Evolutionary conservation across 78 protist genomes (phyloP).

Genomic region (Pelomyxa schiedti): DNA sequence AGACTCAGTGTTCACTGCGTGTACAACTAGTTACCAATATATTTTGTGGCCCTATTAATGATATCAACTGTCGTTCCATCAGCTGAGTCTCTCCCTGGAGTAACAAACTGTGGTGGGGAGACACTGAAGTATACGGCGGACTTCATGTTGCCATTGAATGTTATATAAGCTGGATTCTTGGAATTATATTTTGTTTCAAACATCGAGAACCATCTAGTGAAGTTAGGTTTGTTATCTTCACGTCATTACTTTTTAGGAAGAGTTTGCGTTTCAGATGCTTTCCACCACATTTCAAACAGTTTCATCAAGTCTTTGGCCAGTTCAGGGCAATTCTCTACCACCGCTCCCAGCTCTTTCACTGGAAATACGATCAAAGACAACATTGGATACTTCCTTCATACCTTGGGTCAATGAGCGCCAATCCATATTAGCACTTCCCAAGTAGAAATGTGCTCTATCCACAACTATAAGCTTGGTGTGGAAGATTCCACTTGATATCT

Average conservation of each 20-base stretch:
- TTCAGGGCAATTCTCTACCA: conserved; percentile 31
- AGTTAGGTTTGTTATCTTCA: background rate
- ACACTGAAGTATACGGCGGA: conserved; percentile 23
- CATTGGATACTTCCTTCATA: too few relatives aligned
- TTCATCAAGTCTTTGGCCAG: conserved; percentile 39
- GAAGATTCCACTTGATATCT: conserved; percentile 27
- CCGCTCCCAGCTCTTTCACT: conserved; percentile 75
- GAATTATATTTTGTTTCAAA: conserved; percentile 9
- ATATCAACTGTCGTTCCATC: conserved; percentile 32
- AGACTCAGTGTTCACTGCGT: too few relatives aligned
- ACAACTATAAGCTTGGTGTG: conserved; percentile 34
- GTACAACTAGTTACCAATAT: conserved; percentile 18
- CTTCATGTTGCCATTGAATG: conserved; percentile 11
- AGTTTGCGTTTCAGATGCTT: conserved; percentile 1
- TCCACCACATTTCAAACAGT: conserved; percentile 49
- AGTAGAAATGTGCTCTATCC: conserved; percentile 11
- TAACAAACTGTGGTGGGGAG: conserved; percentile 23
- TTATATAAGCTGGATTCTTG: background rate
- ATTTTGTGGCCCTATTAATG: conserved; percentile 23
- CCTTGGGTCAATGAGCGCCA: conserved; percentile 73
- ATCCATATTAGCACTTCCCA: conserved; percentile 57
- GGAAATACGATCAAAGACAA: too few relatives aligned
- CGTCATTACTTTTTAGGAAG: background rate
- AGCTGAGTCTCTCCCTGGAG: conserved; percentile 34
- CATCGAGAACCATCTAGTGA: background rate